These are phyloP conservation scores for Corylus americana DNA, from an alignment of 306 rosid genomes.

Conservation along the genomic window DNA sequence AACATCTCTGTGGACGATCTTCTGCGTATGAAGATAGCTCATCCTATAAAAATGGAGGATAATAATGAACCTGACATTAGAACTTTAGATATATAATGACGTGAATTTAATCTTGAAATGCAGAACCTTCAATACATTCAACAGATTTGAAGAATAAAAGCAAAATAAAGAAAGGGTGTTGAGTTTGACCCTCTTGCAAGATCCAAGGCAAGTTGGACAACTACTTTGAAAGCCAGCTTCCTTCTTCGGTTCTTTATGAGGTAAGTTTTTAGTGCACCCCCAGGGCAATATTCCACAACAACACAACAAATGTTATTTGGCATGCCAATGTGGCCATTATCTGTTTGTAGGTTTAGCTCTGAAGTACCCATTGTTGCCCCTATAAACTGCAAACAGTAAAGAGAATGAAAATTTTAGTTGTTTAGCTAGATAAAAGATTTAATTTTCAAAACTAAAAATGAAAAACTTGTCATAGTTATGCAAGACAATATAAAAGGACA, in stretches of 20 bases:
- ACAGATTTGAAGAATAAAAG: conserved; percentile 14
- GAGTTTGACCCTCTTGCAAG: conserved; percentile 93
- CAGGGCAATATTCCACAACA: conserved; percentile 98
- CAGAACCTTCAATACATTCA: neutral
- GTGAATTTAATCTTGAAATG: neutral
- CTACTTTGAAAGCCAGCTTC: conserved; percentile 97
- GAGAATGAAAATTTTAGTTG: neutral
- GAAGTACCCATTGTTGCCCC: conserved; percentile 94
- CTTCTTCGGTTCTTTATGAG: conserved; percentile 94
- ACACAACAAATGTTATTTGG: conserved; percentile 94
- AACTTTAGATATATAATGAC: conserved; percentile 13
- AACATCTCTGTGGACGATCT: conserved; percentile 97
- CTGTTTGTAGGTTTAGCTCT: conserved; percentile 84
- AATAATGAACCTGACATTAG: conserved; percentile 20
- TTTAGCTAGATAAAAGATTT: neutral
- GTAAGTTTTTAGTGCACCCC: conserved; percentile 92
- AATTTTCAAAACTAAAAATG: neutral
- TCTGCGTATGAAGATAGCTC: conserved; percentile 87
- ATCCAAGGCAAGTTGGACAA: conserved; percentile 92
- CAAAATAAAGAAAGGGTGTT: conserved; percentile 38
- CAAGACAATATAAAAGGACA: neutral
- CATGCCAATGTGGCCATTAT: conserved; percentile 91
- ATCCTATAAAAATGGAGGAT: conserved; percentile 52
- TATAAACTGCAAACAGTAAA: conserved; percentile 61
- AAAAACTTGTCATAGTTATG: neutral